phyloP scores from a whole-genome alignment of 2,329 filamentous ascomycete genomes.

The Pseudogymnoascus sp. region DNA sequence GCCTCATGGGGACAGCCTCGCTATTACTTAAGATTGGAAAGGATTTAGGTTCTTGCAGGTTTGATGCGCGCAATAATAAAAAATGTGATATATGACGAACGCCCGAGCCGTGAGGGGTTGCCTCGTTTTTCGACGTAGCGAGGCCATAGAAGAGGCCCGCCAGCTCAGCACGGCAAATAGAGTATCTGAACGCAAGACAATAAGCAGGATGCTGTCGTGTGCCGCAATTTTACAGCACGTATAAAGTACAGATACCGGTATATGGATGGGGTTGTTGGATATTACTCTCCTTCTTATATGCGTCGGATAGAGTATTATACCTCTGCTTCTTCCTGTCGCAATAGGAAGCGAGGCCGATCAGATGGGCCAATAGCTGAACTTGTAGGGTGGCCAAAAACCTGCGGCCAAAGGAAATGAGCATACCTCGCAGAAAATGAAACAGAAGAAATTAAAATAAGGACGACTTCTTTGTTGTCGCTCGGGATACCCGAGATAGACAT shows the following conservation, averaged over 20 bases:
- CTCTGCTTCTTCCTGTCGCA: neutral
- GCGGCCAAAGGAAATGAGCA: neutral
- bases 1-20: neutral
- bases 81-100: neutral
- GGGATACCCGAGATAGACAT: neutral
- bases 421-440: neutral
- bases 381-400: neutral
- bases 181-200: neutral
- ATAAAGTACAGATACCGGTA: neutral
- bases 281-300: neutral
- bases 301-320: neutral
- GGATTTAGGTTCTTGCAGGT: neutral
- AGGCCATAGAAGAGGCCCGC: neutral
- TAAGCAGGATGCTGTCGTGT: neutral
- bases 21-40: neutral
- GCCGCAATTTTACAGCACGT: neutral
- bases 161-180: neutral
- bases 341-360: neutral
- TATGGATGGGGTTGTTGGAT: neutral
- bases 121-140: neutral
- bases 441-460: neutral
- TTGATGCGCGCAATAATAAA: neutral
- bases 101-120: neutral
- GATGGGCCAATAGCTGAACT: neutral
- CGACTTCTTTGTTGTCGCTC: neutral